Conservation (phyloP, 495 filamentous ascomycete genomes). For the Elasticomyces elasticus region DNA sequence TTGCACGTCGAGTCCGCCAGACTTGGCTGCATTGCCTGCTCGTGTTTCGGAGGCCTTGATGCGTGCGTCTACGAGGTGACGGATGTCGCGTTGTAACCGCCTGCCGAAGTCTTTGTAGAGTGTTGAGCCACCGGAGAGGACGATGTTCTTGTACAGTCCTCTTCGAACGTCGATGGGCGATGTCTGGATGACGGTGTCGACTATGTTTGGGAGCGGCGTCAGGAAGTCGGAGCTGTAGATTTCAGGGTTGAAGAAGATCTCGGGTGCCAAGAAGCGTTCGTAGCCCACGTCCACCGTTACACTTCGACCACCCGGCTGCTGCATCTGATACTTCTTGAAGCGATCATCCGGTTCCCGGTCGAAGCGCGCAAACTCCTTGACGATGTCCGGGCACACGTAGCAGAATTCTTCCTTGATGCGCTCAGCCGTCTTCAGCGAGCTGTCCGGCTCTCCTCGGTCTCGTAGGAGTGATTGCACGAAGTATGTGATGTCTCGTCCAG, state of each 20-base stretch:
- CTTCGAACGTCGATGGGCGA: conserved; percentile 94
- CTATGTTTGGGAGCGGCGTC: conserved; percentile 84
- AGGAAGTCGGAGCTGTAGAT: conserved; percentile 98
- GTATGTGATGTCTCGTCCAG: conserved; percentile 94
- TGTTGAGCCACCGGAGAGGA: conserved; percentile 90
- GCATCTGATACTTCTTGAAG: conserved; percentile 80
- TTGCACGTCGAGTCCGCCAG: conserved; percentile 83
- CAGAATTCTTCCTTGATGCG: conserved; percentile 97
- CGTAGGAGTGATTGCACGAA: conserved; percentile 93
- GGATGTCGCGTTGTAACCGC: conserved; percentile 90
- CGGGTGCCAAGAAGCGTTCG: conserved; percentile 93
- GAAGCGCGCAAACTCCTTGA: conserved; percentile 91
- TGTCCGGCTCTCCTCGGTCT: conserved; percentile 93
- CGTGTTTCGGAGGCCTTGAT: conserved; percentile 83
- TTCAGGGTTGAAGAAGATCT: conserved; percentile 99
- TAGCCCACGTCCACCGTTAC: conserved; percentile 89
- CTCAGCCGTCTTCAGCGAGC: conserved; percentile 91
- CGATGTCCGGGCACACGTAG: conserved; percentile 95
- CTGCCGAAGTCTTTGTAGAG: conserved; percentile 96
- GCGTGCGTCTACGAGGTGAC: conserved; percentile 83
- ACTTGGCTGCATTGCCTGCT: conserved; percentile 64
- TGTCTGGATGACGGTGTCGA: conserved; percentile 92
- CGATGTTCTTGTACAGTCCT: conserved; percentile 99
- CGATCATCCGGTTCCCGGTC: conserved; percentile 76
- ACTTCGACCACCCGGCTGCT: conserved; percentile 74